phyloP scores from a whole-genome alignment of 148 eudicot genomes.

The Silene uniflora region DNA sequence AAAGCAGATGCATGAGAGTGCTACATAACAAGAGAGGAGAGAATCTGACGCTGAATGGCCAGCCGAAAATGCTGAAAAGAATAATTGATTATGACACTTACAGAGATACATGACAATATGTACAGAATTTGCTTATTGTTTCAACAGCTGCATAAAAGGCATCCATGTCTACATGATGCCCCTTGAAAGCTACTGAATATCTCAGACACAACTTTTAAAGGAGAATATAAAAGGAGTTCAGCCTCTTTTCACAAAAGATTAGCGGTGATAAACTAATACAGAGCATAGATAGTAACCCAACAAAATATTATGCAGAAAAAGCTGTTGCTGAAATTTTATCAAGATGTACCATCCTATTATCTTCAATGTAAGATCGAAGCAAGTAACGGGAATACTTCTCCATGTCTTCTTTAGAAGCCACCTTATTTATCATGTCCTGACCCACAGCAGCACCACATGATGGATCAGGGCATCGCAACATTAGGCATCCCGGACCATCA shows the following conservation, averaged over 20 bases:
- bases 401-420: conserved; percentile 58
- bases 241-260: background rate
- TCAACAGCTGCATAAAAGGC: too few relatives aligned
- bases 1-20: too few relatives aligned
- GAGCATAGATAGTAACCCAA: background rate
- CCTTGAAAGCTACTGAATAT: background rate
- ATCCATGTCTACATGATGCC: too few relatives aligned
- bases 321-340: background rate
- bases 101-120: too few relatives aligned
- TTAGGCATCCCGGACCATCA: conserved; percentile 87
- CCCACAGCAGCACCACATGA: conserved; percentile 85
- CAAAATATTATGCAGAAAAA: background rate
- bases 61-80: too few relatives aligned
- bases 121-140: too few relatives aligned
- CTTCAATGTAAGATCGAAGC: conserved; percentile 77
- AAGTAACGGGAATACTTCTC: conserved; percentile 70
- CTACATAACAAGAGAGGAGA: too few relatives aligned
- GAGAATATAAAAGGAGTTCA: background rate
- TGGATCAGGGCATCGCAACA: conserved; percentile 84
- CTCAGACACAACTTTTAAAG: background rate
- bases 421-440: conserved; percentile 61
- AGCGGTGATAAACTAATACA: background rate
- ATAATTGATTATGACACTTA: too few relatives aligned
- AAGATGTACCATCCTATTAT: conserved; percentile 64
- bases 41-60: too few relatives aligned